phyloP scores from a whole-genome alignment of 2,329 filamentous ascomycete genomes.

The Clonostachys byssicola region DNA sequence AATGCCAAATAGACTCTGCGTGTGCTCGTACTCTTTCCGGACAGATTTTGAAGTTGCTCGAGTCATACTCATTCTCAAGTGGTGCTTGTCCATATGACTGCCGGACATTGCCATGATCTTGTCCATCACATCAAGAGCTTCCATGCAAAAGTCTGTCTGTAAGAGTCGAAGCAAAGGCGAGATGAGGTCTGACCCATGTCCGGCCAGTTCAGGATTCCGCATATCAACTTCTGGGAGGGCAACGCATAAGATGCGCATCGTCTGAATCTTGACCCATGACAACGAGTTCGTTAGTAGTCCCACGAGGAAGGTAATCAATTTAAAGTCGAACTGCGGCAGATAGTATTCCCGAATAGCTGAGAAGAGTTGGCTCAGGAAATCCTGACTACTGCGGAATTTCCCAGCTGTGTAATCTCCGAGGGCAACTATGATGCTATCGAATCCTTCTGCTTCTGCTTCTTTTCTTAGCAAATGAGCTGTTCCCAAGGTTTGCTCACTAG shows the following conservation, averaged over 20 bases:
- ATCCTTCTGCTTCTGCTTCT: slow-evolving; percentile 70
- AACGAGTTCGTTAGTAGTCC: slow-evolving; percentile 85
- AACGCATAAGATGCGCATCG: slow-evolving; percentile 83
- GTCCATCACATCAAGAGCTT: slow-evolving; percentile 87
- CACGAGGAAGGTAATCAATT: slow-evolving; percentile 84
- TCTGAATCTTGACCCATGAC: slow-evolving; percentile 87
- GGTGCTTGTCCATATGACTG: slow-evolving; percentile 88
- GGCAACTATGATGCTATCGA: slow-evolving; percentile 61
- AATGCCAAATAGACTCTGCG: slow-evolving; percentile 92
- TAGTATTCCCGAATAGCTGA: slow-evolving; percentile 72
- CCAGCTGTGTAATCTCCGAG: slow-evolving; percentile 67
- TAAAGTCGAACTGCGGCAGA: slow-evolving; percentile 78
- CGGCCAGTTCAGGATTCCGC: slow-evolving; percentile 83
- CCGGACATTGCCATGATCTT: slow-evolving; percentile 93
- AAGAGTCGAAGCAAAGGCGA: slow-evolving; percentile 85
- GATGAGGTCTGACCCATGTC: slow-evolving; percentile 90
- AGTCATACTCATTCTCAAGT: slow-evolving; percentile 97
- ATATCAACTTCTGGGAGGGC: slow-evolving; percentile 90
- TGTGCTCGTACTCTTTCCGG: slow-evolving; percentile 91
- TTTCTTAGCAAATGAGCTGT: slow-evolving; percentile 67
- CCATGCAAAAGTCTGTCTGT: slow-evolving; percentile 90
- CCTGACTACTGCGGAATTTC: slow-evolving; percentile 62
- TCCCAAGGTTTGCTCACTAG: slow-evolving; percentile 50
- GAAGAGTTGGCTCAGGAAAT: slow-evolving; percentile 74
- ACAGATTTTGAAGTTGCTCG: slow-evolving; percentile 79